Evolutionary conservation across 371 early-diverging fungal genomes (phyloP), one percentile per base, ranked within the genome.

Genomic region (Syncephalastrum sp.): DNA sequence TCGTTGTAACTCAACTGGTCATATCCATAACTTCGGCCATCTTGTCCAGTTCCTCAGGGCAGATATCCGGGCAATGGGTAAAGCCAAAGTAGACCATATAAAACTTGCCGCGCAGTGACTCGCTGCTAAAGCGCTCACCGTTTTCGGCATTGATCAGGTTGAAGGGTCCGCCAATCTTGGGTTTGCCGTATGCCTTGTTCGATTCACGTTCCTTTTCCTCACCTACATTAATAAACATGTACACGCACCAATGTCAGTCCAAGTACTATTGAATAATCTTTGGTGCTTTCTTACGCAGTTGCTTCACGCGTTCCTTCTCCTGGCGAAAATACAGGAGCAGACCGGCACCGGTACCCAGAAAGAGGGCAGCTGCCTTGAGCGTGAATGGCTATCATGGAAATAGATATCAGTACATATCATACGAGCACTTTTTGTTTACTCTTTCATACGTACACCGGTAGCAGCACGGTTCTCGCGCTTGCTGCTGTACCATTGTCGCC

Each of bases 31-130:
- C 91, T 54, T 90, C 86, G 5, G 92, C 90, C 88, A 98, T 95
- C 78, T 96, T 97, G 66, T 98, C 98, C 51, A 98, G 75, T 71
- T 98, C 99, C 59, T 97, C 98, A 17, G 99, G 99, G 57, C 99
- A 98, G 54, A 98, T 93, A 78, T 98, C 99, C 0, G 99, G 99
- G 68, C 99, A 98, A 78, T 96, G 83, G 21, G 97, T 97, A 75
- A 97, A 98, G 10, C 99, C 99, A 83, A 98, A 98, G 77, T 98
- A 98, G 14, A 98, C 75, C 63, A 98, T 77, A 65, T 85, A 79
- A 65, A 85, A 96, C 46, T 84, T 88, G 23, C 95, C 98, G 41
- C 79, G 77, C 61, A 91, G 88, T 53, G 78, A 65, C n/a, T 61
- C 57, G 15, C 69, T 70, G 25, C 71, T 69, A 48, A 73, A 69